Percentiles rank a stretch among this genome's conserved stretches.
phyloP scores from a whole-genome alignment of 768 basidiomycete species.

The Boletus sp. region DNA sequence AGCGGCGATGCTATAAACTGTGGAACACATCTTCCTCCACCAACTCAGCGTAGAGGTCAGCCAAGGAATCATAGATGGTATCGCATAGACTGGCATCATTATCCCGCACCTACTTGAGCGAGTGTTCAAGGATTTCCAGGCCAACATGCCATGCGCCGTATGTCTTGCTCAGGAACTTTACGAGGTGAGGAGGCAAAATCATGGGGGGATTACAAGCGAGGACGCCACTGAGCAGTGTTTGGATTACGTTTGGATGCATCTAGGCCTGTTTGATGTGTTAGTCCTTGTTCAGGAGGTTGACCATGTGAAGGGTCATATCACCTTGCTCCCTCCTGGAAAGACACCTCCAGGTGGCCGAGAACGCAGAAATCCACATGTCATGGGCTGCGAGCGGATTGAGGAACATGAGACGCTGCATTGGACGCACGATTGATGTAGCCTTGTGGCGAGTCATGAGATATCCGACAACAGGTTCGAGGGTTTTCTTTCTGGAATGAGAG shows the following conservation, averaged over 20 bases:
- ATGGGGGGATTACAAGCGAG: slow-evolving; percentile 85
- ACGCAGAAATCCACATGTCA: slow-evolving; percentile 83
- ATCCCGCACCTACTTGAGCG: slow-evolving; percentile 76
- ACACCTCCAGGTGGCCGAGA: slow-evolving; percentile 82
- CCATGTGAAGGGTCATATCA: slow-evolving; percentile 86
- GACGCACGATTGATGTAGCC: slow-evolving; percentile 57
- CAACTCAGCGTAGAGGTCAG: slow-evolving; percentile 93
- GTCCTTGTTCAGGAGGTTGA: slow-evolving; percentile 87
- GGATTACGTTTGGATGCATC: slow-evolving; percentile 86
- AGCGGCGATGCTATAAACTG: slow-evolving; percentile 90
- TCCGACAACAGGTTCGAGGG: slow-evolving; percentile 31
- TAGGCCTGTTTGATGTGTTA: slow-evolving; percentile 90
- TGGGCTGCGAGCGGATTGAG: slow-evolving; percentile 77
- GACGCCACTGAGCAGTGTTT: slow-evolving; percentile 83
- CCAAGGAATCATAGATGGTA: slow-evolving; percentile 83
- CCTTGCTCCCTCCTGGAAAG: slow-evolving; percentile 84
- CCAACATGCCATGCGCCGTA: slow-evolving; percentile 95
- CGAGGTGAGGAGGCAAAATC: slow-evolving; percentile 88
- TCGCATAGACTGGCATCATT: slow-evolving; percentile 81
- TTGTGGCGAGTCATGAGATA: slow-evolving; percentile 46
- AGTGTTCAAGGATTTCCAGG: slow-evolving; percentile 78
- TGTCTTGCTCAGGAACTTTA: slow-evolving; percentile 95
- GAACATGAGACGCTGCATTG: slow-evolving; percentile 81
- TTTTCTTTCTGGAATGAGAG: slow-evolving; percentile 43
- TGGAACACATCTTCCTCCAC: slow-evolving; percentile 98